A percentile compares a stretch with the other conserved stretches of the same genome.
These are phyloP conservation scores for Tephrocybe rancida DNA, from an alignment of 768 basidiomycete genomes.

Conservation along the genomic window DNA sequence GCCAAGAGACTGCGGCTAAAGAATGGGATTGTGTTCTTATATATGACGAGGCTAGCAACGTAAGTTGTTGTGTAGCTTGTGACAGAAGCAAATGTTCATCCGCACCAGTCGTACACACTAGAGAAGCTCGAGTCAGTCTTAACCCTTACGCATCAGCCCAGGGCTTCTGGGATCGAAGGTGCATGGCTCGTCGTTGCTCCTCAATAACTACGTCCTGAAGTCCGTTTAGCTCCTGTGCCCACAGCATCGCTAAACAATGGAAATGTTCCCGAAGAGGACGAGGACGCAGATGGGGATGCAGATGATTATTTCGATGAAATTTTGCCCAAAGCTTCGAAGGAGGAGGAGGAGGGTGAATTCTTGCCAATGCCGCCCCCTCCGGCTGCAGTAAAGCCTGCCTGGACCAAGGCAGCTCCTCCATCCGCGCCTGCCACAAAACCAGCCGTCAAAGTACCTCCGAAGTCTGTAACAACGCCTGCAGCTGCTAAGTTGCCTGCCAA, in stretches of 20 bases:
- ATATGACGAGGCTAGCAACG: conserved; percentile 75
- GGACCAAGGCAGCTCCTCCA: not conserved
- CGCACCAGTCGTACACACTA: conserved; percentile 61
- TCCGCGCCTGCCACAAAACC: not conserved
- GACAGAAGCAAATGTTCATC: conserved; percentile 14
- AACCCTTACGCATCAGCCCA: conserved; percentile 54
- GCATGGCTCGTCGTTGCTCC: not conserved
- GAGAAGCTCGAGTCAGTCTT: conserved; percentile 76
- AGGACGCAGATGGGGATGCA: conserved; percentile 33
- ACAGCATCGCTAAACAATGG: conserved; percentile 13
- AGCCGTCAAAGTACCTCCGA: not conserved
- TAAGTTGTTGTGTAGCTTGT: conserved; percentile 32
- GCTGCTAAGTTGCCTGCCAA: conserved; percentile 33
- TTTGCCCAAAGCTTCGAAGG: conserved; percentile 28
- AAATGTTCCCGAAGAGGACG: conserved; percentile 28
- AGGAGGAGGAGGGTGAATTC: conserved; percentile 35
- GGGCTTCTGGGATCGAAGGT: conserved; percentile 26
- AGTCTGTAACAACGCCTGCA: conserved; percentile 12
- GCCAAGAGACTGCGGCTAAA: conserved; percentile 58
- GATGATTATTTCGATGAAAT: conserved; percentile 50
- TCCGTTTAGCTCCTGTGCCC: conserved; percentile 11
- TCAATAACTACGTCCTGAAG: not conserved
- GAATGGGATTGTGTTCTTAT: conserved; percentile 80
- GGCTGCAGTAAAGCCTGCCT: not conserved
- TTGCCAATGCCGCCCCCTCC: conserved; percentile 25